Percentiles rank a stretch among this genome's conserved stretches.
These are phyloP conservation scores for Sphaerulina musiva DNA, from an alignment of 2,329 filamentous ascomycete species.

Conservation along the genomic window DNA sequence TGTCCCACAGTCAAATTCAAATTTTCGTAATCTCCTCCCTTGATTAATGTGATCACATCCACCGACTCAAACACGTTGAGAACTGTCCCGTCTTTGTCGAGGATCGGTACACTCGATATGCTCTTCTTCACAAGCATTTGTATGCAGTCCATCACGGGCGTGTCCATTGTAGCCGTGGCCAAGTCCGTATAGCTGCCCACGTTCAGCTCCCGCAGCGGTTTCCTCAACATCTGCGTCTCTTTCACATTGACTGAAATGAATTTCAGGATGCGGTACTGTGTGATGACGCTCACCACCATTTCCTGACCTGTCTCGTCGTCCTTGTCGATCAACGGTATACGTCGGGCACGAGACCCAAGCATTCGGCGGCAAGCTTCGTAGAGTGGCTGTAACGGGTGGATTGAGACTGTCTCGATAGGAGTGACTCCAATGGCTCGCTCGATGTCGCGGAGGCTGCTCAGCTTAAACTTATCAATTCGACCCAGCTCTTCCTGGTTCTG, in stretches of 20 bases:
- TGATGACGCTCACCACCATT: slow-evolving; percentile 93
- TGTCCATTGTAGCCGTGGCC: slow-evolving; percentile 79
- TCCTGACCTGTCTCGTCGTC: slow-evolving; percentile 90
- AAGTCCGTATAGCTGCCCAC: slow-evolving; percentile 79
- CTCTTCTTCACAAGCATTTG: slow-evolving; percentile 86
- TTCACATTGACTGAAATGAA: slow-evolving; percentile 94
- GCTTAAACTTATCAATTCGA: slow-evolving; percentile 85
- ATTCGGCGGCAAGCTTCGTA: slow-evolving; percentile 94
- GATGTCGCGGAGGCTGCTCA: slow-evolving; percentile 90
- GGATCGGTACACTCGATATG: slow-evolving; percentile 89
- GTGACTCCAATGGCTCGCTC: slow-evolving; percentile 87
- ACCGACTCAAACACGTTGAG: slow-evolving; percentile 97
- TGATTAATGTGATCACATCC: slow-evolving; percentile 93
- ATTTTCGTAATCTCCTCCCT: slow-evolving; percentile 87
- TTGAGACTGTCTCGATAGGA: slow-evolving; percentile 91
- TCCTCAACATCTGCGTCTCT: slow-evolving; percentile 81
- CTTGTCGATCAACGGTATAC: slow-evolving; percentile 87
- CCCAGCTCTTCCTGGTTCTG: slow-evolving; percentile 86
- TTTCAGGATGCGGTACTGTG: slow-evolving; percentile 96
- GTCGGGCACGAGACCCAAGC: slow-evolving; percentile 84
- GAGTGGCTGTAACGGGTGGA: slow-evolving; percentile 79
- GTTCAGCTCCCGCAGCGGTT: slow-evolving; percentile 74
- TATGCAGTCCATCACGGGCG: slow-evolving; percentile 87
- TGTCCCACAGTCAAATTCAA: slow-evolving; percentile 80
- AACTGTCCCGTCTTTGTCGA: slow-evolving; percentile 71